phyloP scores from a whole-genome alignment of 805 yeast genomes.

The Schizosaccharomyces osmophilus region DNA sequence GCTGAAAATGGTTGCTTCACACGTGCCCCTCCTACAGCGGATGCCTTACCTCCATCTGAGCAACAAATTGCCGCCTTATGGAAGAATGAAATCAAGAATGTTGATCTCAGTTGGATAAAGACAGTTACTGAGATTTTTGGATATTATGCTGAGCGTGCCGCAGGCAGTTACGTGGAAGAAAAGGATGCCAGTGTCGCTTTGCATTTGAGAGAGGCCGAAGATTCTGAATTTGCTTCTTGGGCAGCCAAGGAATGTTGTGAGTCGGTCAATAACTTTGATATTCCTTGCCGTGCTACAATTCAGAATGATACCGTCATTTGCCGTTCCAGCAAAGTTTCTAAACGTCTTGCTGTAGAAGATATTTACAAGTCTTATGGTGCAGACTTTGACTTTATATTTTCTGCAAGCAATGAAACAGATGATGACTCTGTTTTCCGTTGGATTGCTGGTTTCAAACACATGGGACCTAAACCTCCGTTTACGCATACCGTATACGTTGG shows the following conservation, averaged over 20 bases:
- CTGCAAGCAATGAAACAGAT: background rate
- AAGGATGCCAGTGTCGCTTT: slow-evolving; percentile 58
- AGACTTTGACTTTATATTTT: background rate
- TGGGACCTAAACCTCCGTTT: background rate
- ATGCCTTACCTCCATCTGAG: background rate
- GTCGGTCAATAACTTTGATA: slow-evolving; percentile 52
- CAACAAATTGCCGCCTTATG: background rate
- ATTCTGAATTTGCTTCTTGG: slow-evolving; percentile 27
- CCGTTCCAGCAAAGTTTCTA: background rate
- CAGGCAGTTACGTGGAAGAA: slow-evolving; percentile 47
- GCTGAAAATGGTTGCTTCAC: slow-evolving; percentile 81
- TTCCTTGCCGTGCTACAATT: slow-evolving; percentile 37
- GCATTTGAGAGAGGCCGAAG: slow-evolving; percentile 38
- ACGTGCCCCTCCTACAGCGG: slow-evolving; percentile 13
- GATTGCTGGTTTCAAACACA: background rate
- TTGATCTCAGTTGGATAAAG: slow-evolving; percentile 17
- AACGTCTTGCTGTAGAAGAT: background rate
- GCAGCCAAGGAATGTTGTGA: slow-evolving; percentile 67
- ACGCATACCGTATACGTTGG: background rate
- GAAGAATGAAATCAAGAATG: slow-evolving; percentile 31
- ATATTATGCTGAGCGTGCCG: slow-evolving; percentile 48
- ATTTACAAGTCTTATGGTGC: background rate
- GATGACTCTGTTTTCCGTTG: background rate
- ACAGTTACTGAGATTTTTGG: slow-evolving; percentile 27
- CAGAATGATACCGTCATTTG: slow-evolving; percentile 4